A percentile compares a stretch with the other conserved stretches of the same genome.
Conservation (phyloP, 2,329 filamentous ascomycete genomes). For the Akanthomyces uredinophilus region DNA sequence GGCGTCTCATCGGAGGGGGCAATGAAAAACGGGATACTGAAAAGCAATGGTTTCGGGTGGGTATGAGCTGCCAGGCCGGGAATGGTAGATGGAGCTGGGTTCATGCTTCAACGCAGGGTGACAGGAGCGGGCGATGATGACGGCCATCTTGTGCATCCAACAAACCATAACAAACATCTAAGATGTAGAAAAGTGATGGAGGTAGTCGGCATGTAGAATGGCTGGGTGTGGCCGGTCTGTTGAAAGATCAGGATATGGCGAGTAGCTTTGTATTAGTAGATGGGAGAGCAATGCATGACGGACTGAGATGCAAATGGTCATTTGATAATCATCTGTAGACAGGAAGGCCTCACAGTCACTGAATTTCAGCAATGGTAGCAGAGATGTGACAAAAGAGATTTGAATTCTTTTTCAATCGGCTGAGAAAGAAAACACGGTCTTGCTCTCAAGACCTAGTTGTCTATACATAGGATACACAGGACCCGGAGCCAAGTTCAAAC, state of each 20-base stretch:
- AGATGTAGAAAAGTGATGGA: background rate
- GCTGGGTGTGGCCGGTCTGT: background rate
- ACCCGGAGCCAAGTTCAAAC: background rate
- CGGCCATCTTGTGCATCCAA: background rate
- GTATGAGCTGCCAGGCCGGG: background rate
- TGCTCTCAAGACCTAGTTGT: slow-evolving; percentile 20
- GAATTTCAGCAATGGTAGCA: no score
- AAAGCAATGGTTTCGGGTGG: background rate
- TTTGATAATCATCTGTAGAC: background rate
- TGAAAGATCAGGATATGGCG: background rate
- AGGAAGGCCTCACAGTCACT: background rate
- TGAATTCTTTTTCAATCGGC: background rate
- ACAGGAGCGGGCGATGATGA: background rate
- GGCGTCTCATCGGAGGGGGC: background rate
- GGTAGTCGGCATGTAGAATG: background rate
- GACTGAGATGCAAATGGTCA: background rate
- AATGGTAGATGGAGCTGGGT: background rate
- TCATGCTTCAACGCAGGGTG: background rate
- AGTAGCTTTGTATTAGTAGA: background rate
- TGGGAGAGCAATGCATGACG: background rate
- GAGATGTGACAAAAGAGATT: background rate
- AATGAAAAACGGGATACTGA: background rate
- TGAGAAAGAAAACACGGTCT: background rate
- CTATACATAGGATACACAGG: slow-evolving; percentile 34
- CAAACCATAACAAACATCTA: background rate